Evolutionary conservation across 306 rosid genomes (phyloP), one percentile per base, ranked within the genome.

Genomic region (Citrullus mucosospermus): DNA sequence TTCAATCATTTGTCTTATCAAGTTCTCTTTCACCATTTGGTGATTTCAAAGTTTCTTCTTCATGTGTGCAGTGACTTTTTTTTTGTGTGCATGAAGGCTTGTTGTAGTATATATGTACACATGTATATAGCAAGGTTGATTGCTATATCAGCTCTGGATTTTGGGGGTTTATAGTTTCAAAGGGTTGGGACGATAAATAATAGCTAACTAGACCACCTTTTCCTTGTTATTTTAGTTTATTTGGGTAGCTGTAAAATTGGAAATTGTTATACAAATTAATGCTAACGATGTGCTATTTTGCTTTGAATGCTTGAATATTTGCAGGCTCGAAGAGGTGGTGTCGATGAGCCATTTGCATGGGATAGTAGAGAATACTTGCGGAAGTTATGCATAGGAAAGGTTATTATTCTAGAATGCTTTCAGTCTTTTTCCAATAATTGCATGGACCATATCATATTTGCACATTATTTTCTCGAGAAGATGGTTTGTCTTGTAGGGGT

Each of bases 281-380:
- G 41, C 43, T 71, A 41, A 73, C 32, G 14, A 9, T 73, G 44
- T 32, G 60, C 44, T 75, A 53, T 82, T 46, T 38, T 36, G 28
- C 51, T 78, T 11, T 32, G 82, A 55, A 43, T 76, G 55, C 77
- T 68, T 25, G 8, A 9, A 46, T 9, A 76, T 61, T 51, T 8
- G 8, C 80, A 92, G 99, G 99, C 98, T 25, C 92, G 99, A 39
- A 87, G 97, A 88, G 93, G 91, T 28, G 93, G 96, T 34, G 79
- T 81, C 12, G 99, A 96, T 58, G 99, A 96, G 85, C 91, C 99
- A 58, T 96, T 90, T 83, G 99, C 99, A 56, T 96, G 99, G 99
- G 91, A 91, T 8, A 96, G 99, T 84, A 92, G 93, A 62, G 99
- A 96, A 87, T 93, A 76, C 82, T 83, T 96, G 75, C 89, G 99